These are phyloP conservation scores for Leptographium procerum DNA, from an alignment of 2,329 filamentous ascomycete species.

Conservation along the genomic window DNA sequence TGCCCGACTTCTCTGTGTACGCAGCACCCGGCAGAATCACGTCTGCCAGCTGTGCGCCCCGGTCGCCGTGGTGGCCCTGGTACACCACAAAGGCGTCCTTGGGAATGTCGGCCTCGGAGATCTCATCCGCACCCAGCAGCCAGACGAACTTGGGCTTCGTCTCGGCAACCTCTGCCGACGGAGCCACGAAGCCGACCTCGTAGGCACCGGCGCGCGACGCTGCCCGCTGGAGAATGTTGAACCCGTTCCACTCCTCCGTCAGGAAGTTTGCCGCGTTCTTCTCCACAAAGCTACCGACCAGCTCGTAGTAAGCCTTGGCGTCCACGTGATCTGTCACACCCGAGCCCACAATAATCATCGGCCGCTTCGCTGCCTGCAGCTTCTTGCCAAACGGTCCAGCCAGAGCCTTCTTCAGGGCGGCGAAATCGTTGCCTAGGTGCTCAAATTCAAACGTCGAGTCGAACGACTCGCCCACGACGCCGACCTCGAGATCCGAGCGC, in stretches of 20 bases:
- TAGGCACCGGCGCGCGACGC: constrained; percentile 89
- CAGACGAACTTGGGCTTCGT: constrained; percentile 91
- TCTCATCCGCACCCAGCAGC: constrained; percentile 91
- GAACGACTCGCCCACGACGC: constrained; percentile 80
- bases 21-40: constrained; percentile 87
- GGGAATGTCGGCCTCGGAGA: constrained; percentile 74
- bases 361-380: constrained; percentile 73
- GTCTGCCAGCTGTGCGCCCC: constrained; percentile 84
- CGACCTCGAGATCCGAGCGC: constrained; percentile 86
- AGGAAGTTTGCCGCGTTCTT: constrained; percentile 84
- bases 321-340: constrained; percentile 84
- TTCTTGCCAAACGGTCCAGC: constrained; percentile 87
- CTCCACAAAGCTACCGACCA: constrained; percentile 79
- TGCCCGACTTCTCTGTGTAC: constrained; percentile 93
- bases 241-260: constrained; percentile 90
- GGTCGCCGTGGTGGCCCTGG: constrained; percentile 95
- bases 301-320: constrained; percentile 87
- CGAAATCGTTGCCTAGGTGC: constrained; percentile 71
- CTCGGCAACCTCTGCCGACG: constrained; percentile 68
- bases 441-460: constrained; percentile 93
- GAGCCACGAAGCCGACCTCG: constrained; percentile 87
- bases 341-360: constrained; percentile 94
- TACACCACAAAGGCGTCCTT: constrained; percentile 96
- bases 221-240: constrained; percentile 89
- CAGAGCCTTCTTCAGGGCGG: constrained; percentile 74